Conservation (phyloP, 305 asterid genomes). For the Rubia peregrina region DNA sequence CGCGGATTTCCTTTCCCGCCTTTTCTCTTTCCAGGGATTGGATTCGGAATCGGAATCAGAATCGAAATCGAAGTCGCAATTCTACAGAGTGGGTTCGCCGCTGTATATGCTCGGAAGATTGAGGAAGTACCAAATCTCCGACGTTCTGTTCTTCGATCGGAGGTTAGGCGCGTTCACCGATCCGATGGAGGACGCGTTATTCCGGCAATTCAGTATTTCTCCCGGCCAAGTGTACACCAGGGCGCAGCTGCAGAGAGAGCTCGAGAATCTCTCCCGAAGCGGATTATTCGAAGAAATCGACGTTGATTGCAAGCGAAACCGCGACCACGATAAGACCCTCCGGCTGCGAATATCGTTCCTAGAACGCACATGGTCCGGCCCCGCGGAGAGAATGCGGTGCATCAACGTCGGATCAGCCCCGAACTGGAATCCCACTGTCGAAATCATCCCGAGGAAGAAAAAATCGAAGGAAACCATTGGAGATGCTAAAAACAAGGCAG, state of each 20-base stretch:
- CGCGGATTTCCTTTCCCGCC: constrained; percentile 46
- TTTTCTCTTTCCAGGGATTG: constrained; percentile 43
- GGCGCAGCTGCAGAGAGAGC: constrained; percentile 77
- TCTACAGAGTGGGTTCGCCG: constrained; percentile 64
- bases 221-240: constrained; percentile 81
- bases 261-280: constrained; percentile 66
- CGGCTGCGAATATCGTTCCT: constrained; percentile 57
- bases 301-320: constrained; percentile 64
- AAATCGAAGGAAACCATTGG: constrained; percentile 47
- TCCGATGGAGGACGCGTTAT: constrained; percentile 75
- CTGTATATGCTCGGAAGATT: constrained; percentile 74
- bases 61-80: constrained; percentile 50
- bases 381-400: constrained; percentile 69
- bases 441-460: constrained; percentile 28
- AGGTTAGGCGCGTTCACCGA: constrained; percentile 34
- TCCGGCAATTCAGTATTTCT: constrained; percentile 68
- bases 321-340: constrained; percentile 78
- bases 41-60: constrained; percentile 54
- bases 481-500: constrained; percentile 53
- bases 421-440: constrained; percentile 60
- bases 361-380: constrained; percentile 63
- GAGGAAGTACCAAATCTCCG: constrained; percentile 72
- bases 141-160: constrained; percentile 58
- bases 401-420: constrained; percentile 79
- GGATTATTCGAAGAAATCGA: constrained; percentile 90